Conservation (phyloP, 352 stramenopile species). For the Phytophthora nicotianae region DNA sequence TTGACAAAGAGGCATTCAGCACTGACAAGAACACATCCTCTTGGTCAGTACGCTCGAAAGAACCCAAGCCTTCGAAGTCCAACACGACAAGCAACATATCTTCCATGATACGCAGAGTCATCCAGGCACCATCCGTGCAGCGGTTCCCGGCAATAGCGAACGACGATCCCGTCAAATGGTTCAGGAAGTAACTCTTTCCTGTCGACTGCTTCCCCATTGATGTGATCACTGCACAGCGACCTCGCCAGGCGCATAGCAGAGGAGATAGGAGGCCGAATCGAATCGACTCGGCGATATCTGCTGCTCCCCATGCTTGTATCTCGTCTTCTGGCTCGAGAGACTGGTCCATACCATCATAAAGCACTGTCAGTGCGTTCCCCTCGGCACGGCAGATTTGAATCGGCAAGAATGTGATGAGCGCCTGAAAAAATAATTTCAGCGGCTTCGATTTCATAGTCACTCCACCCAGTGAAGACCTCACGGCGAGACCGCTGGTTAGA, state of each 20-base stretch:
- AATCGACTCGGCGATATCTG: conserved; percentile 56
- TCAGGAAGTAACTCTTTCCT: conserved; percentile 82
- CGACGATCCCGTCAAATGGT: conserved; percentile 74
- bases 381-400: conserved; percentile 77
- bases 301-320: conserved; percentile 24
- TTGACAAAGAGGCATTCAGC: conserved; percentile 70
- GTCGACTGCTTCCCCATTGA: conserved; percentile 81
- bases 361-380: conserved; percentile 56
- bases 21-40: conserved; percentile 80
- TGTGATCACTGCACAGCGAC: conserved; percentile 53
- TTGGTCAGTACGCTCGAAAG: conserved; percentile 75
- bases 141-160: conserved; percentile 70
- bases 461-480: conserved; percentile 5
- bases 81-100: conserved; percentile 69
- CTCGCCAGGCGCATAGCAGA: conserved; percentile 44
- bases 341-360: conserved; percentile 51
- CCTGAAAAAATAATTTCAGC: conserved; percentile 38
- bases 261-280: conserved; percentile 55
- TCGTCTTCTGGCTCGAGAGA: conserved; percentile 31
- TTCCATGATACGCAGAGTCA: conserved; percentile 52
- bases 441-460: conserved; percentile 15
- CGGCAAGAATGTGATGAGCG: conserved; percentile 68
- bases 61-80: conserved; percentile 80
- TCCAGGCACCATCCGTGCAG: conserved; percentile 74
- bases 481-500: conserved; percentile 24